phyloP scores from a whole-genome alignment of 2,329 filamentous ascomycete genomes.

The Stachybotrys chlorohalonatus region DNA sequence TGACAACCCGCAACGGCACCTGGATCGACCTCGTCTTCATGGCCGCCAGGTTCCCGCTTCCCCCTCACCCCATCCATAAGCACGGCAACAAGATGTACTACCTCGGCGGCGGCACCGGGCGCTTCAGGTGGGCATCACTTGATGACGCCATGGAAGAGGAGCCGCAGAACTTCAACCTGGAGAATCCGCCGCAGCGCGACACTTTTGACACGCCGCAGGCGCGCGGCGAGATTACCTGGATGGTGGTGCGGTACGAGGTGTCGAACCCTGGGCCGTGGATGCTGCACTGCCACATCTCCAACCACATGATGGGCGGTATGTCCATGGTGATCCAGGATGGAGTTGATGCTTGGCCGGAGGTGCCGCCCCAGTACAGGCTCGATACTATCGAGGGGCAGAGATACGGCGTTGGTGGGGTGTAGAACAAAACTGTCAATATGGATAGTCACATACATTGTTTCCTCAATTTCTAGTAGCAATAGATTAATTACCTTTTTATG shows the following conservation, averaged over 20 bases:
- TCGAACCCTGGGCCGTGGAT: conserved; percentile 44
- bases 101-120: conserved; percentile 41
- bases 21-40: conserved; percentile 50
- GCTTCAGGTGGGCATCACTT: conserved; percentile 43
- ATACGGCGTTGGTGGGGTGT: too few species aligned
- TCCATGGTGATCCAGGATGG: conserved; percentile 40
- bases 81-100: conserved; percentile 52
- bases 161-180: conserved; percentile 46
- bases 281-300: conserved; percentile 47
- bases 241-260: conserved; percentile 43
- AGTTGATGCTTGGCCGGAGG: conserved; percentile 30
- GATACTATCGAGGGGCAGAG: too few species aligned
- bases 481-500: too few species aligned
- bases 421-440: too few species aligned
- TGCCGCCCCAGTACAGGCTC: conserved; percentile 27
- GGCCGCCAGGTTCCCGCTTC: conserved; percentile 33
- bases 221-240: conserved; percentile 23
- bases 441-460: too few species aligned
- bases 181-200: conserved; percentile 45
- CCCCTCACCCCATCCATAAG: conserved; percentile 52
- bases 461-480: too few species aligned
- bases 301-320: conserved; percentile 47
- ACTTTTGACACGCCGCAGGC: conserved; percentile 16
- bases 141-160: conserved; percentile 38
- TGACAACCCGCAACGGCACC: conserved; percentile 33